Evolutionary conservation across 306 rosid species (phyloP), one percentile per base, ranked within the genome.

Genomic region (Fagus crenata): DNA sequence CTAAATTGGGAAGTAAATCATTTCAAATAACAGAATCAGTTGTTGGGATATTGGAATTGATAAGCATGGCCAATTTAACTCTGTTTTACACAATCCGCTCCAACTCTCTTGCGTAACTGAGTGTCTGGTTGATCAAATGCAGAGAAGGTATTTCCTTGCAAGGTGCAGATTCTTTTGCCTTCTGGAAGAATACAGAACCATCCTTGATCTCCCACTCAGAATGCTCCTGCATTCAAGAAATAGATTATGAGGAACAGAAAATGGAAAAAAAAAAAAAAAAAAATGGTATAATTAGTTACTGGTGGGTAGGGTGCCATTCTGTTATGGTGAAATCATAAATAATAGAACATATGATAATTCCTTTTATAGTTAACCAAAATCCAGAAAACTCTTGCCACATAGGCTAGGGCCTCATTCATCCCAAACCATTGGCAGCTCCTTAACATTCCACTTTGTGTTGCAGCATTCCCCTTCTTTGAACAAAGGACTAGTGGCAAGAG

Each of bases 61-160:
- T 13, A 67, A 81, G 51, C 76, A 53, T 73, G 31, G 69, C 55
- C 49, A 67, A 31, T 67, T 61, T 67, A 65, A 72, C 67, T 70
- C 71, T 80, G 69, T 67, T 67, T 86, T 79, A 92, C 80, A 95
- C 98, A 83, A 95, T 95, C 86, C 99, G 88, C 97, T 95, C 99
- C 90, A 95, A 89, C 87, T 95, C 99, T 85, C 99, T 88, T 18
- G 99, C 97, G 55, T 92, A 95, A 79, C 99, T 95, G 55, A 92
- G 99, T 0, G 99, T 95, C 84, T 95, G 97, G 87, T 95, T 95
- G 91, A 95, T 95, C 65, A 95, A 96, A 79, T 92, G 99, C 80
- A 95, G 87, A 41, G 97, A 95, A 46, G 97, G 99, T 56, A 95
- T 95, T 80, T 95, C 99, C 90, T 92, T 95, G 96, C 97, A 89